phyloP scores from a whole-genome alignment of 2,329 filamentous ascomycete genomes.

The Paraphaeosphaeria minitans region DNA sequence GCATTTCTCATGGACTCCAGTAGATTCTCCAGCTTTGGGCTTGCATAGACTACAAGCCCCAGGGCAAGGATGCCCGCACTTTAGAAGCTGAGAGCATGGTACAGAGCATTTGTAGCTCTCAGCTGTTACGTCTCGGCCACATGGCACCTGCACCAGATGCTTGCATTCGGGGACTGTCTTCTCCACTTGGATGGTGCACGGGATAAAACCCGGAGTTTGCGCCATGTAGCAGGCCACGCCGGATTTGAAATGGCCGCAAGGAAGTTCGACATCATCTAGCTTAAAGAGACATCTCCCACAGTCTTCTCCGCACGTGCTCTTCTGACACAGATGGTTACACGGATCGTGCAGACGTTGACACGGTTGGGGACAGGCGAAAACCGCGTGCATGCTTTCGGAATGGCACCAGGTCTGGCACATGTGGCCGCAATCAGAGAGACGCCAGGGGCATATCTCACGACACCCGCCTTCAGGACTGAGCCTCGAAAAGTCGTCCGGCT shows the following conservation, averaged over 20 bases:
- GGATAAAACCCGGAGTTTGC: conserved; percentile 54
- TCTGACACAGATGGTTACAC: conserved; percentile 38
- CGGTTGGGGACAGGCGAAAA: conserved; percentile 30
- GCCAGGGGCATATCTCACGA: conserved; percentile 23
- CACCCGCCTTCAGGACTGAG: conserved; percentile 43
- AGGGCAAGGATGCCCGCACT: conserved; percentile 65
- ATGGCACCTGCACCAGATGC: conserved; percentile 59
- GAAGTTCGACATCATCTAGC: conserved; percentile 28
- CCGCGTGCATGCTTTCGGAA: conserved; percentile 35
- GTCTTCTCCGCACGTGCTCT: conserved; percentile 33
- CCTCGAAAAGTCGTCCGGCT: conserved; percentile 35
- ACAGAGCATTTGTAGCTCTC: conserved; percentile 54
- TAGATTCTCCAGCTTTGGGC: conserved; percentile 30
- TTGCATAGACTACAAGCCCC: conserved; percentile 58
- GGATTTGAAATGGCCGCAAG: conserved; percentile 34
- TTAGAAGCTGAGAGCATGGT: conserved; percentile 53
- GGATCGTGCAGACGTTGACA: conserved; percentile 29
- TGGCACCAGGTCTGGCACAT: conserved; percentile 36
- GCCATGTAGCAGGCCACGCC: conserved; percentile 23
- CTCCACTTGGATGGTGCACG: conserved; percentile 55
- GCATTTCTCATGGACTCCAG: conserved; percentile 24
- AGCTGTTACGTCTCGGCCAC: conserved; percentile 53
- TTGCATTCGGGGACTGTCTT: conserved; percentile 60
- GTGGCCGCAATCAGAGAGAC: conserved; percentile 37
- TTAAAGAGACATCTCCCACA: conserved; percentile 31